These are phyloP conservation scores for Mesembryanthemum crystallinum DNA, from an alignment of 148 eudicot genomes.

Conservation along the genomic window DNA sequence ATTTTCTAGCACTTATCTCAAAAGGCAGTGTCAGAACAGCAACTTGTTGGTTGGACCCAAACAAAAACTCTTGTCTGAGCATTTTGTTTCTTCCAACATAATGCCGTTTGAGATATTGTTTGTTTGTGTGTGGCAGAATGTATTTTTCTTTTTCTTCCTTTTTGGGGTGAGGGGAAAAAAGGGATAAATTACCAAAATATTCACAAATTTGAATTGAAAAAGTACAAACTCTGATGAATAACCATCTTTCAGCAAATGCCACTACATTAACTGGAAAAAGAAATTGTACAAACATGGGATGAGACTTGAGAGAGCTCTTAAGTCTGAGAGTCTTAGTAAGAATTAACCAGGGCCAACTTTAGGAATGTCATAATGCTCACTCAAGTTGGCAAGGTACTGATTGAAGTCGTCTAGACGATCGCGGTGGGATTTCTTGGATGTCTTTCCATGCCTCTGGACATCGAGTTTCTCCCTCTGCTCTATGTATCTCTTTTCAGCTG, in stretches of 20 bases:
- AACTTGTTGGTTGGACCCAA: neutral
- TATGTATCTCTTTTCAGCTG: constrained; percentile 91
- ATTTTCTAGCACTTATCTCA: constrained; percentile 19
- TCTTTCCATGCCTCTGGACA: constrained; percentile 63
- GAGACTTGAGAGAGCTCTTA: neutral
- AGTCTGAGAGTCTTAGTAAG: neutral
- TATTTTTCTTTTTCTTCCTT: neutral
- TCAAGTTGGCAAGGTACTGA: constrained; percentile 85
- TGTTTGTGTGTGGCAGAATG: too few relatives aligned
- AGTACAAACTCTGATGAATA: neutral
- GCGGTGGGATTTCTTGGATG: constrained; percentile 80
- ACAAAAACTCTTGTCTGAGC: neutral
- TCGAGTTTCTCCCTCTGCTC: constrained; percentile 82
- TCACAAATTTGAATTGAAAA: neutral
- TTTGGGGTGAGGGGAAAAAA: neutral
- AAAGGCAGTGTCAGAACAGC: neutral
- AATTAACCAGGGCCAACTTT: constrained; percentile 94
- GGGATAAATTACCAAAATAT: neutral
- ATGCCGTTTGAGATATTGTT: too few relatives aligned
- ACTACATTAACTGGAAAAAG: neutral
- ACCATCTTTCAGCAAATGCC: neutral
- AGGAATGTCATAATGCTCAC: constrained; percentile 97
- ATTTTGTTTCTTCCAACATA: neutral
- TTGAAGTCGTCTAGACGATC: constrained; percentile 87
- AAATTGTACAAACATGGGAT: constrained; percentile 7